phyloP scores from a whole-genome alignment of 2,329 filamentous ascomycete genomes.

The Alternaria arborescens region DNA sequence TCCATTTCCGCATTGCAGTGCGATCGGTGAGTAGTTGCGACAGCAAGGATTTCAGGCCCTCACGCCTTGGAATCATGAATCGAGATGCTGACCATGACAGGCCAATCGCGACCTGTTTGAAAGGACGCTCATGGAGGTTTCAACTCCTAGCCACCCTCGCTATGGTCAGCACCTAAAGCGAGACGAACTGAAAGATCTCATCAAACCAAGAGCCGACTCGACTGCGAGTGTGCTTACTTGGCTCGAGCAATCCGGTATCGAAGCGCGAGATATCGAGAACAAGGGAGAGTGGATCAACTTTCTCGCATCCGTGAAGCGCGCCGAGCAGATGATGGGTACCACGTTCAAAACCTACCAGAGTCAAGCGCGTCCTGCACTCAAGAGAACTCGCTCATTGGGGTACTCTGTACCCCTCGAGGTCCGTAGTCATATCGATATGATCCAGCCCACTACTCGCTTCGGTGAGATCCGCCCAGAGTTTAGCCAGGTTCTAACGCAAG shows the following conservation, averaged over 20 bases:
- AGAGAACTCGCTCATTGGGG: constrained; percentile 63
- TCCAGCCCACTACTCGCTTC: constrained; percentile 73
- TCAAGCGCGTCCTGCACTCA: constrained; percentile 50
- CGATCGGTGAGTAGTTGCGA: constrained; percentile 43
- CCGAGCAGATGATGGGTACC: constrained; percentile 66
- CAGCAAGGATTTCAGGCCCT: background rate
- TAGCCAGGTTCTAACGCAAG: constrained; percentile 46
- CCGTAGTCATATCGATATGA: constrained; percentile 65
- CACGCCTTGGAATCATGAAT: background rate
- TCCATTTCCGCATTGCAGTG: constrained; percentile 52
- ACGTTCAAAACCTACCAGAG: constrained; percentile 66
- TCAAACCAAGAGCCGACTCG: constrained; percentile 61
- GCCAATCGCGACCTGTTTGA: constrained; percentile 63
- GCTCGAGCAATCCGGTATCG: constrained; percentile 63
- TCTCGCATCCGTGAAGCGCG: constrained; percentile 59
- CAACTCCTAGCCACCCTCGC: constrained; percentile 64
- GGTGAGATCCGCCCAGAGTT: constrained; percentile 58
- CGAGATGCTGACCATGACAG: constrained; percentile 46
- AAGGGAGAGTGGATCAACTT: constrained; percentile 71
- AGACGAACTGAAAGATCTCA: constrained; percentile 64
- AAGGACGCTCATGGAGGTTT: constrained; percentile 67
- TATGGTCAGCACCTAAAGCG: constrained; percentile 71
- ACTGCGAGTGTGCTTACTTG: constrained; percentile 63
- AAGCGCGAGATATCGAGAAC: constrained; percentile 56
- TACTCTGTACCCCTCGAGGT: constrained; percentile 70